Evolutionary conservation across 192 early-diverging fungal species (phyloP).

Genomic region (Chytriomyces hyalinus): DNA sequence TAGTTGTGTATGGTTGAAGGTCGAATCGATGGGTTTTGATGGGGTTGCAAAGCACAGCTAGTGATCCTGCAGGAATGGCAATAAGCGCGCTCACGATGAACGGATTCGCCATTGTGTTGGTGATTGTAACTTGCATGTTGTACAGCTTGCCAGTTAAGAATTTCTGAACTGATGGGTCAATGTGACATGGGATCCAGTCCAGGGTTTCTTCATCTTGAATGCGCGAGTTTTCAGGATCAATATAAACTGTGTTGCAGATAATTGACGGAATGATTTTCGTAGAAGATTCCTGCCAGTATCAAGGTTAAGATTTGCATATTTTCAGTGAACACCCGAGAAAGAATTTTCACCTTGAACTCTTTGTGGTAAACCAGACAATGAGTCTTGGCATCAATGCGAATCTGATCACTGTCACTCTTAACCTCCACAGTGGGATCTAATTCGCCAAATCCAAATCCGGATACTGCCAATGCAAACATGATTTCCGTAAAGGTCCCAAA

Average conservation of each 20-base stretch:
- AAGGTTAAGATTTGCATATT: background rate
- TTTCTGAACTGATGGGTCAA: constrained; percentile 12
- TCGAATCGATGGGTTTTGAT: constrained; percentile 26
- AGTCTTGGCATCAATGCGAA: background rate
- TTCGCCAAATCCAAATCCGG: constrained; percentile 1
- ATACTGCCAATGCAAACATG: constrained; percentile 22
- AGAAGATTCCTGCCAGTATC: constrained; percentile 1
- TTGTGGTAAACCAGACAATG: constrained; percentile 30
- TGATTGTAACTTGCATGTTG: constrained; percentile 25
- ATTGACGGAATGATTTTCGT: constrained; percentile 15
- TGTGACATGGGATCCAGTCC: constrained; percentile 26
- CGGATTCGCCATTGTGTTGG: constrained; percentile 29
- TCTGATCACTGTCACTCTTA: background rate
- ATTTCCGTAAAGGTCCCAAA: constrained; percentile 26
- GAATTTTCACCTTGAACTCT: constrained; percentile 23
- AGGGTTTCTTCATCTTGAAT: constrained; percentile 20
- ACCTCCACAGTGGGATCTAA: background rate
- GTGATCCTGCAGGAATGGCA: constrained; percentile 12
- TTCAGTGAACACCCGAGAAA: background rate
- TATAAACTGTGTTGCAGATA: constrained; percentile 21
- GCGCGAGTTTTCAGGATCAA: constrained; percentile 23
- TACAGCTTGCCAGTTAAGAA: constrained; percentile 31
- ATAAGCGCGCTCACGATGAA: constrained; percentile 10
- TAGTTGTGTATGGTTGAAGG: constrained; percentile 19
- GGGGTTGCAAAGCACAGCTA: constrained; percentile 19